Evolutionary conservation across 2,329 filamentous ascomycete genomes (phyloP).

Genomic region (Boeremia lycopersici): DNA sequence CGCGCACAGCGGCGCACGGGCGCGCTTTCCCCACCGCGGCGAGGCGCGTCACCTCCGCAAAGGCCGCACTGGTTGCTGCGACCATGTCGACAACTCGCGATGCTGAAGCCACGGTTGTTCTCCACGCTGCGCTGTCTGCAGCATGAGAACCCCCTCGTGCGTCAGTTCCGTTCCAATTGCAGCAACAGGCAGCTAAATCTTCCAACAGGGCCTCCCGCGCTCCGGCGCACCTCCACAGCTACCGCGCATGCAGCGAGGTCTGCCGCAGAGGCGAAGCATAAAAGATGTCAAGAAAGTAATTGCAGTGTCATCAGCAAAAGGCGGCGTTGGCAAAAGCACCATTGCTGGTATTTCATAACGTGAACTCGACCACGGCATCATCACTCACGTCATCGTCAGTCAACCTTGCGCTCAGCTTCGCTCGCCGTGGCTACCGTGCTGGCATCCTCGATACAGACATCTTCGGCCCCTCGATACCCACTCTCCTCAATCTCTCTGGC

Average conservation of each 20-base stretch:
- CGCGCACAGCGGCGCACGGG: constrained; percentile 2
- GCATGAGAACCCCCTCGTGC: constrained; percentile 89
- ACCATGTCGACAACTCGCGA: constrained; percentile 35
- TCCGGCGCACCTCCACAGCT: constrained; percentile 70
- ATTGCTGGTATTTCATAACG: constrained; percentile 68
- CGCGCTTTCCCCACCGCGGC: constrained; percentile 15
- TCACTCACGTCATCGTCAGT: constrained; percentile 42
- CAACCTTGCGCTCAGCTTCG: constrained; percentile 87
- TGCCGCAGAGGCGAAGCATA: constrained; percentile 82
- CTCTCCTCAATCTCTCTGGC: constrained; percentile 79
- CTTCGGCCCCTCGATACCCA: constrained; percentile 94
- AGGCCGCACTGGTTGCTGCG: not conserved
- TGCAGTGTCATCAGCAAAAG: constrained; percentile 96
- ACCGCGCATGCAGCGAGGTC: constrained; percentile 76
- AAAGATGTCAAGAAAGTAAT: constrained; percentile 87
- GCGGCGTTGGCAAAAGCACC: constrained; percentile 97
- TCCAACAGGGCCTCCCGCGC: constrained; percentile 76
- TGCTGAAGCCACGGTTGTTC: constrained; percentile 57
- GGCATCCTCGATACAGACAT: constrained; percentile 96
- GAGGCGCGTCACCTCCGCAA: constrained; percentile 31
- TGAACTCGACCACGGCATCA: not conserved
- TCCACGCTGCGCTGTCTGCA: constrained; percentile 57
- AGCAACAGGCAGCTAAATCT: not conserved
- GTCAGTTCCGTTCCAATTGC: not conserved
- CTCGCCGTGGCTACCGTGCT: constrained; percentile 77